Evolutionary conservation across 1,284 basidiomycete species (phyloP).

Genomic region (Cryptococcus sp.): DNA sequence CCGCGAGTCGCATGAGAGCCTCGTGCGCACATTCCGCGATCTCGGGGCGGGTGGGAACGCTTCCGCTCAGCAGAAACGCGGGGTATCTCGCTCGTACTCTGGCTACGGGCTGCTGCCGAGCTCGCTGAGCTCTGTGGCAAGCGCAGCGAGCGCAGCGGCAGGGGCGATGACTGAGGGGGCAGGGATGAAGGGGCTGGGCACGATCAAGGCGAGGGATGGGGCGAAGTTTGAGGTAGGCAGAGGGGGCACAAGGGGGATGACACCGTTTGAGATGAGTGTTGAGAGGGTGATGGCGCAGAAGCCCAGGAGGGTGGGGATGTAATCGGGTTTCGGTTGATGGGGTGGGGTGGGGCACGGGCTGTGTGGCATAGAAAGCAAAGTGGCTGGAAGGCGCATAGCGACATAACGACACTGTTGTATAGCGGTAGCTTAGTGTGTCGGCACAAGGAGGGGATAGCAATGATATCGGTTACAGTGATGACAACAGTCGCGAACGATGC

Average conservation of each 20-base stretch:
- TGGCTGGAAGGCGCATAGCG: too few species aligned
- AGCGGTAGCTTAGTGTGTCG: too few species aligned
- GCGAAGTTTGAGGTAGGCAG: neutral
- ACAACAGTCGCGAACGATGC: too few species aligned
- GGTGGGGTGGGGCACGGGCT: too few species aligned
- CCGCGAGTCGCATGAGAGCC: constrained; percentile 39
- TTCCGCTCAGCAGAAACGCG: neutral
- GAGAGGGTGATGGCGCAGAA: constrained; percentile 40
- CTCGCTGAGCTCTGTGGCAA: neutral
- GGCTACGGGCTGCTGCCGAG: constrained; percentile 2
- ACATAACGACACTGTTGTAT: too few species aligned
- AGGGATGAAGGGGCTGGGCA: constrained; percentile 5
- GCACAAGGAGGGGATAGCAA: too few species aligned
- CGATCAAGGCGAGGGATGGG: neutral
- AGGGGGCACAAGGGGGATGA: constrained; percentile 30
- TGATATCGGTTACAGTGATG: too few species aligned
- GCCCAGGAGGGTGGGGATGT: constrained; percentile 16
- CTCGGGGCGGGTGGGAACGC: constrained; percentile 13
- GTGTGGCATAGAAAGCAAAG: too few species aligned
- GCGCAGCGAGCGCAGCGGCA: neutral
- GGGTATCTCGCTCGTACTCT: constrained; percentile 1
- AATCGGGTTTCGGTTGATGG: neutral
- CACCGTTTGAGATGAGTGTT: constrained; percentile 42
- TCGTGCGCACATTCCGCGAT: constrained; percentile 32
- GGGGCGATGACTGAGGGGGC: neutral